Percentiles rank a stretch among this genome's conserved stretches.
Conservation (phyloP, 2,329 filamentous ascomycete genomes). For the Diplodia corticola region DNA sequence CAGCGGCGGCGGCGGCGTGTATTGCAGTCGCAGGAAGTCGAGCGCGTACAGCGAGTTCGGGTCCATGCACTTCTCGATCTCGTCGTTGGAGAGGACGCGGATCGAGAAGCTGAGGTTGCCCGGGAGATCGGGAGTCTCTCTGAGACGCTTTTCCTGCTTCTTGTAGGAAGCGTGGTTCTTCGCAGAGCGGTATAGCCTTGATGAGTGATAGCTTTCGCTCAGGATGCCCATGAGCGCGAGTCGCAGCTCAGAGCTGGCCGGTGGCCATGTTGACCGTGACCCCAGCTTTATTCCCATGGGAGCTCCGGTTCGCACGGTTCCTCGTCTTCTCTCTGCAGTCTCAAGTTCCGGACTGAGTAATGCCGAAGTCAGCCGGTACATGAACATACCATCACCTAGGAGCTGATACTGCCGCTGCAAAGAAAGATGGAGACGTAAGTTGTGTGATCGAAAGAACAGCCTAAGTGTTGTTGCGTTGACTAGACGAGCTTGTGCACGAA, state of each 20-base stretch:
- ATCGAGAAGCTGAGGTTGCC: conserved; percentile 68
- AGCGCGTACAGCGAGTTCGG: conserved; percentile 80
- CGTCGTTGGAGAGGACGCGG: conserved; percentile 72
- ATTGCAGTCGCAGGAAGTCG: conserved; percentile 89
- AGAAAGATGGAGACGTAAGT: conserved; percentile 69
- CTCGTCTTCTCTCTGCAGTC: conserved; percentile 71
- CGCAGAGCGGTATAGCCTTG: conserved; percentile 34
- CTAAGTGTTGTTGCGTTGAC: conserved; percentile 76
- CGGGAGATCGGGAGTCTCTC: conserved; percentile 35
- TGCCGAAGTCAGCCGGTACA: conserved; percentile 74
- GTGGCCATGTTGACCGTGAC: conserved; percentile 84
- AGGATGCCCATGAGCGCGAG: conserved; percentile 85
- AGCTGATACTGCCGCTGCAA: conserved; percentile 81
- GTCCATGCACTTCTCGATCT: conserved; percentile 82
- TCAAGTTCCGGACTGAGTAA: conserved; percentile 83
- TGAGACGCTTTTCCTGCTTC: conserved; percentile 14
- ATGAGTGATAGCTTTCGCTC: conserved; percentile 66
- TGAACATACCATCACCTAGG: conserved; percentile 81
- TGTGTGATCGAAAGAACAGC: conserved; percentile 73
- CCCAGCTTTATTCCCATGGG: conserved; percentile 80
- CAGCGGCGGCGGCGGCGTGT: conserved; percentile 72
- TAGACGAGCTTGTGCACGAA: conserved; percentile 72
- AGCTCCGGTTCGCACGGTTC: conserved; percentile 59
- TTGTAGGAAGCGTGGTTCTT: conserved; percentile 21
- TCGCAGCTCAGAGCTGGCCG: conserved; percentile 88